Base-by-base conservation (phyloP, 2,329 filamentous ascomycete species). In the Gaeumannomyces tritici region DNA sequence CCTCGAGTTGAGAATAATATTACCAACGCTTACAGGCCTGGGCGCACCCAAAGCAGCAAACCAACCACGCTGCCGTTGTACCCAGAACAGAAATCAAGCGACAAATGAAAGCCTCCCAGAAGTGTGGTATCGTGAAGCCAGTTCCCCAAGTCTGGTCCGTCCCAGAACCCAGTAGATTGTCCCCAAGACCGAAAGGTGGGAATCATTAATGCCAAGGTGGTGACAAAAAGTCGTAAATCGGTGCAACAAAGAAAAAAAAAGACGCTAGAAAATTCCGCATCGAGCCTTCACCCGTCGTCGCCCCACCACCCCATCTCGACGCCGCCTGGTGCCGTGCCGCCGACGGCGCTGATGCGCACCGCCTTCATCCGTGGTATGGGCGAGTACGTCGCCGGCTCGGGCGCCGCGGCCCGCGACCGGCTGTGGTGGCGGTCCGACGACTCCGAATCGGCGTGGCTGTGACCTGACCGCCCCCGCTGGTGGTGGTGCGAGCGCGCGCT, bases 301-400 rank as follows among this genome's bases (percentile, higher is more conserved):
- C 65, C 66, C 70, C 69, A 73, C 69, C 68, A 70, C 8, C 68
- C 67, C 1, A 65, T 65, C 59, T 70, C 71, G 55, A 69, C 63
- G 29, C 66, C 65, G 29, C 59, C 57, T 2, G 29, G n/a, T 13
- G 42, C 28, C 2, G 42, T 26, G 27, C 42, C 42, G 13, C 73
- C 73, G n/a, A 75, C 73, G 2, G 73, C 73, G 56, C 73, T 75
- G 65, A 75, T 68, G 57, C 73, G 67, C 21, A 73, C 69, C 21
- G 70, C 70, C 63, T 72, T 72, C 64, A 73, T 75, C n/a, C 69
- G 67, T 33, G 68, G 70, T 59, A 70, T 67, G 26, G 69, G 64
- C 54, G 66, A 62, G 29, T 65, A 64, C 51, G 65, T 57, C 18
- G 68, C 65, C 24, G 66, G 64, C 27, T 67, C 67, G 9, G 35